phyloP scores from a whole-genome alignment of 495 filamentous ascomycete species.

The Aspergillus heteromorphus region DNA sequence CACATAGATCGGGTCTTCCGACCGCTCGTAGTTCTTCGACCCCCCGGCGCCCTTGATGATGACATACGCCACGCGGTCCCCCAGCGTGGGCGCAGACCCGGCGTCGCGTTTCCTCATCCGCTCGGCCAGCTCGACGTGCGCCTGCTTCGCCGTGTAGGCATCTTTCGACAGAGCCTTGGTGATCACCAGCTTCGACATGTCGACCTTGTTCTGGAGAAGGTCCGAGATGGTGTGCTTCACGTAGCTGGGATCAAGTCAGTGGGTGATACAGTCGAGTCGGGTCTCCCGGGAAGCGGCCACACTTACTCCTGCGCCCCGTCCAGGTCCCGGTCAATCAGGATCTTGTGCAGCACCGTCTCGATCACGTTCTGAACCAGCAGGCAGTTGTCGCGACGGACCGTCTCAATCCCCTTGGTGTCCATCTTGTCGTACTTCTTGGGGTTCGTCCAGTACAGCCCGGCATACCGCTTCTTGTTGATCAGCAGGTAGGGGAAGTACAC shows the following conservation, averaged over 20 bases:
- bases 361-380: constrained; percentile 93
- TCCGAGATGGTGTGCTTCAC: constrained; percentile 96
- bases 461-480: constrained; percentile 99
- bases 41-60: constrained; percentile 88
- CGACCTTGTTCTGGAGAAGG: constrained; percentile 92
- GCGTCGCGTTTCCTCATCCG: constrained; percentile 95
- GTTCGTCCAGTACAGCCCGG: constrained; percentile 93
- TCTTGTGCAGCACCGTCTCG: constrained; percentile 91
- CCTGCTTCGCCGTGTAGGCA: constrained; percentile 83
- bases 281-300: not conserved
- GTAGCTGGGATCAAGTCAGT: constrained; percentile 54
- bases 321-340: constrained; percentile 88
- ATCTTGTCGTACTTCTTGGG: constrained; percentile 97
- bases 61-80: constrained; percentile 96
- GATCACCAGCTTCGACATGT: constrained; percentile 99
- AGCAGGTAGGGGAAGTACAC: constrained; percentile 97
- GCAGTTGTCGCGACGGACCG: constrained; percentile 94
- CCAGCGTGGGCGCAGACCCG: constrained; percentile 88
- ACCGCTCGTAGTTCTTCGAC: constrained; percentile 89
- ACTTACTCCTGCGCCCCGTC: constrained; percentile 88
- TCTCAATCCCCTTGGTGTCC: constrained; percentile 99
- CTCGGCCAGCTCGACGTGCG: constrained; percentile 87
- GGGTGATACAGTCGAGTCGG: too few species aligned
- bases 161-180: constrained; percentile 90
- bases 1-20: constrained; percentile 94